These are phyloP conservation scores for Yarrowia phangngaensis DNA, from an alignment of 805 yeast species.

Conservation along the genomic window DNA sequence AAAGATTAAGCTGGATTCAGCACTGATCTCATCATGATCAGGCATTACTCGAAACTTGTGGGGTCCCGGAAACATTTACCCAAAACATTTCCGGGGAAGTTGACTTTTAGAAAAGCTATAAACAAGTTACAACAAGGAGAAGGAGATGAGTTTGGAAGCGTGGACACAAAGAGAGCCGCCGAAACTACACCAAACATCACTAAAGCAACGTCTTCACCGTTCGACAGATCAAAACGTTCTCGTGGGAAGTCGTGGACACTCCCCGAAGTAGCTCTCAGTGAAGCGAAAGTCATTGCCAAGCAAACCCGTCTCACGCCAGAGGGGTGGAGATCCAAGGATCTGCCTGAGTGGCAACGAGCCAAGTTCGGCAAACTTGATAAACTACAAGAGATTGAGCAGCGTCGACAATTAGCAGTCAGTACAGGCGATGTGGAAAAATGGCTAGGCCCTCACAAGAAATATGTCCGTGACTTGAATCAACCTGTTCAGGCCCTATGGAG, in stretches of 20 bases:
- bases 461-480: conserved; percentile 5
- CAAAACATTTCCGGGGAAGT: conserved; percentile 14
- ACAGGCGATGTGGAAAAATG: conserved; percentile 22
- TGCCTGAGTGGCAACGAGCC: conserved; percentile 24
- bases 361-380: conserved; percentile 19
- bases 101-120: conserved; percentile 6
- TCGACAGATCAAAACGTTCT: conserved; percentile 22
- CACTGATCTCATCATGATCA: neutral
- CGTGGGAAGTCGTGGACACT: conserved; percentile 24
- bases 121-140: conserved; percentile 13
- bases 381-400: conserved; percentile 14
- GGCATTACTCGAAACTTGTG: conserved; percentile 19
- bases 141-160: neutral
- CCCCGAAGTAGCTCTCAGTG: conserved; percentile 8
- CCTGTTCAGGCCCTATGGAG: conserved; percentile 11
- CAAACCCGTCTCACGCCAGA: conserved; percentile 16
- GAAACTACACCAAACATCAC: neutral
- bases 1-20: no score
- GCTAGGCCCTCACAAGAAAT: conserved; percentile 21
- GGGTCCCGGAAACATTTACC: conserved; percentile 14
- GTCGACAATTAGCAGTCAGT: conserved; percentile 8
- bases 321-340: conserved; percentile 19
- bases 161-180: neutral
- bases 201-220: neutral
- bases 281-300: conserved; percentile 4